phyloP scores from a whole-genome alignment of 2,329 filamentous ascomycete species.

The Huntiella moniliformis region DNA sequence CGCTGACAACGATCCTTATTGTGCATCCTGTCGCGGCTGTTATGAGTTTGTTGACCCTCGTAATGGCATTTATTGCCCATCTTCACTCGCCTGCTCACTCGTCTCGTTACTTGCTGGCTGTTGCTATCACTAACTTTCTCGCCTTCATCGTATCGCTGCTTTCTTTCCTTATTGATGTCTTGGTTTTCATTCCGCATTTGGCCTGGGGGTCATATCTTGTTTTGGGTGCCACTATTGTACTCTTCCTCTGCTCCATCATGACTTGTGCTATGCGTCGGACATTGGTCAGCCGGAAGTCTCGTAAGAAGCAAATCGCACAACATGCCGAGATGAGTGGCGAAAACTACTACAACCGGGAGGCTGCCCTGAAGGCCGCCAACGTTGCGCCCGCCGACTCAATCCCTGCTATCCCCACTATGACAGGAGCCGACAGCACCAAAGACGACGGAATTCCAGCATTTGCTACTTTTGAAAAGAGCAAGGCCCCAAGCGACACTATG shows the following conservation, averaged over 20 bases:
- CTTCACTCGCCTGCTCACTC: constrained; percentile 80
- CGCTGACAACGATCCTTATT: constrained; percentile 74
- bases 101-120: constrained; percentile 62
- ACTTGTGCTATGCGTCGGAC: constrained; percentile 91
- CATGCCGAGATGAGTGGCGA: constrained; percentile 96
- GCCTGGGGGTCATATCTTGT: constrained; percentile 91
- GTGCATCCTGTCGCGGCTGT: constrained; percentile 83
- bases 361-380: constrained; percentile 29
- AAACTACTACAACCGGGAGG: constrained; percentile 66
- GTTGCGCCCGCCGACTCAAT: constrained; percentile 33
- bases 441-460: constrained; percentile 34
- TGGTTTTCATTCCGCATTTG: constrained; percentile 86
- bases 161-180: constrained; percentile 80
- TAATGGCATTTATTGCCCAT: constrained; percentile 63
- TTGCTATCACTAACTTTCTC: constrained; percentile 74
- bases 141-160: constrained; percentile 69
- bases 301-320: constrained; percentile 76
- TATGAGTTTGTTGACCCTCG: constrained; percentile 67
- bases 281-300: constrained; percentile 77
- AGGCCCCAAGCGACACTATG: constrained; percentile 23
- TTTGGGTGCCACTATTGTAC: constrained; percentile 69
- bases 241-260: constrained; percentile 63
- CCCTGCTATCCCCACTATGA: constrained; percentile 29
- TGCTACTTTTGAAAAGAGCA: constrained; percentile 46
- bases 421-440: constrained; percentile 26